A percentile compares a stretch with the other conserved stretches of the same genome.
phyloP scores from a whole-genome alignment of 768 basidiomycete genomes.

The Collybiopsis confluens region DNA sequence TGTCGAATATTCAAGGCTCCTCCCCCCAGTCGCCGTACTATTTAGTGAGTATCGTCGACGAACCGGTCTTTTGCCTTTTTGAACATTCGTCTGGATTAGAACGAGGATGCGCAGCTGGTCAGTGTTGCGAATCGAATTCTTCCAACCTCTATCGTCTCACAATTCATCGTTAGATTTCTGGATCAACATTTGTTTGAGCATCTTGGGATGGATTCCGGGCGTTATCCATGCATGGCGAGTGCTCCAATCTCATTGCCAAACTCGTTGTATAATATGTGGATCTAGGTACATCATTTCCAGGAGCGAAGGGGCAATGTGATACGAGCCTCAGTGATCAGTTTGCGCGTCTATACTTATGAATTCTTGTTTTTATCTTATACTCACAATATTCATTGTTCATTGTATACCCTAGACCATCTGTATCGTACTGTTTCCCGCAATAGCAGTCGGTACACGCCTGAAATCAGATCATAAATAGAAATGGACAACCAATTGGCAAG shows the following conservation, averaged over 20 bases:
- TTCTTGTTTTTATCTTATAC: too few species aligned
- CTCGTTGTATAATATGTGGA: background rate
- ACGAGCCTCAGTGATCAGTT: too few species aligned
- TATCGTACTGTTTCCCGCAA: too few species aligned
- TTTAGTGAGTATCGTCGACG: constrained; percentile 21
- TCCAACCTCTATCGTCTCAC: background rate
- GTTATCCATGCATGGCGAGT: constrained; percentile 46
- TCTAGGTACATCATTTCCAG: constrained; percentile 20
- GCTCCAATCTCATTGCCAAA: background rate
- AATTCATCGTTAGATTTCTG: constrained; percentile 23
- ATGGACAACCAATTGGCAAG: too few species aligned
- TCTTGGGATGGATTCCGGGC: constrained; percentile 50
- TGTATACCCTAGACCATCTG: too few species aligned
- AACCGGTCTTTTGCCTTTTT: background rate
- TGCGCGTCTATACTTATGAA: too few species aligned
- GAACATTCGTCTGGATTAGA: too few species aligned
- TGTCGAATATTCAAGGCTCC: constrained; percentile 12
- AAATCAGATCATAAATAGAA: too few species aligned
- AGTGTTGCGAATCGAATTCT: background rate
- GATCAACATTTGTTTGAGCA: constrained; percentile 33
- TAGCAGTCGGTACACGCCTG: too few species aligned
- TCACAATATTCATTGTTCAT: too few species aligned
- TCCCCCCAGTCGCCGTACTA: constrained; percentile 24
- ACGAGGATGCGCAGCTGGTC: constrained; percentile 22
- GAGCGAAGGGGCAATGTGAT: constrained; percentile 18